Evolutionary conservation across 306 rosid species (phyloP).

Genomic region (barrel medic (Medicago truncatula)): MtrunA17r5.0-ANR NC_053045.1:38067501-38068000

Average conservation of each 20-base stretch:
- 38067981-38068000: constrained; percentile 68
- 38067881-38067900: constrained; percentile 63
- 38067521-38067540: constrained; percentile 42
- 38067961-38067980: constrained; percentile 72
- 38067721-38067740: background rate
- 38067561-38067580: constrained; percentile 20
- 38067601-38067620: constrained; percentile 44
- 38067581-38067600: constrained; percentile 53
- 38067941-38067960: constrained; percentile 57
- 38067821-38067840: constrained; percentile 46
- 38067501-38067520: constrained; percentile 48
- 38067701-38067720: background rate
- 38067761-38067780: background rate
- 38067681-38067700: background rate
- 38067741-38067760: background rate
- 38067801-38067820: constrained; percentile 45
- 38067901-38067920: constrained; percentile 75
- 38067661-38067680: constrained; percentile 23
- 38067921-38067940: constrained; percentile 76
- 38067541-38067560: constrained; percentile 45
- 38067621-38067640: constrained; percentile 64
- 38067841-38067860: constrained; percentile 38
- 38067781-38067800: constrained; percentile 35
- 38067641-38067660: constrained; percentile 45
- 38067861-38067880: constrained; percentile 39